Conservation (phyloP, 2,329 filamentous ascomycete species). For the Albifimbria verrucaria region DNA sequence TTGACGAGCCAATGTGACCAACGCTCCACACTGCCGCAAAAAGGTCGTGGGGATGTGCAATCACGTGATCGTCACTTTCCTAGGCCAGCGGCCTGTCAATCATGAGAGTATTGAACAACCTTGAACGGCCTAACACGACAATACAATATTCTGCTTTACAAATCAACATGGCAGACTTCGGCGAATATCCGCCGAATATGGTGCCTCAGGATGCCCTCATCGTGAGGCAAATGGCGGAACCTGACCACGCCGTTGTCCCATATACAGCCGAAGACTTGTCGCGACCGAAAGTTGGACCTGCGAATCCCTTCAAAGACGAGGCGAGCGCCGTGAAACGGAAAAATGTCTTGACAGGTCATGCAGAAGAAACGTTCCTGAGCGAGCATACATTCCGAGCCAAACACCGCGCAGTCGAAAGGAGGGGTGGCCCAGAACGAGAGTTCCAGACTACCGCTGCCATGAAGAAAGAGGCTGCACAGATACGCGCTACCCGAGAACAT, state of each 20-base stretch:
- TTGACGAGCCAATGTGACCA: background rate
- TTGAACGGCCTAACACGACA: no score
- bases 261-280: constrained; percentile 72
- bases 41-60: no score
- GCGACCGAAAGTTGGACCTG: constrained; percentile 62
- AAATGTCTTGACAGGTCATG: constrained; percentile 79
- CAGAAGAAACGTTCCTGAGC: constrained; percentile 83
- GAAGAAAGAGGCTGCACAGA: constrained; percentile 67
- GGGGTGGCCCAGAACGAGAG: constrained; percentile 54
- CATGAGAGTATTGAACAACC: no score
- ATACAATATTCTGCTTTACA: background rate
- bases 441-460: constrained; percentile 51
- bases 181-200: constrained; percentile 65
- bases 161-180: constrained; percentile 54
- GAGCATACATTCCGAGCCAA: constrained; percentile 87
- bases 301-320: constrained; percentile 71
- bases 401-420: constrained; percentile 77
- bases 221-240: constrained; percentile 49
- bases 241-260: constrained; percentile 58
- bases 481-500: constrained; percentile 73
- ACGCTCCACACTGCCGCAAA: background rate
- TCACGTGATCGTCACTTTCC: no score
- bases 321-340: constrained; percentile 66
- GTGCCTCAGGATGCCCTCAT: constrained; percentile 61
- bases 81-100: no score